phyloP scores from a whole-genome alignment of 805 yeast species.

The Candida namnaoensis region DNA sequence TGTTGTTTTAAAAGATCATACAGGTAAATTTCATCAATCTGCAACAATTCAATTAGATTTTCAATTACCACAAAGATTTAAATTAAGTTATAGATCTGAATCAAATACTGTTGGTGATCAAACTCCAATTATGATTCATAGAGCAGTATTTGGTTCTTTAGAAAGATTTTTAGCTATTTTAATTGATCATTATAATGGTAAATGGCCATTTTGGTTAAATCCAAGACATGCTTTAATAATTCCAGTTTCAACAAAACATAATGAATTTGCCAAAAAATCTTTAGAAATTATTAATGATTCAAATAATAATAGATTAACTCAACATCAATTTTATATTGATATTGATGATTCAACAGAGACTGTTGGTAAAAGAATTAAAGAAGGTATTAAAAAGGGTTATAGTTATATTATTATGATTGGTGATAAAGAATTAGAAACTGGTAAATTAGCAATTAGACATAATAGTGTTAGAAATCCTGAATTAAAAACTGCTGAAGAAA shows the following conservation, averaged over 20 bases:
- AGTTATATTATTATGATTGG: conserved; percentile 82
- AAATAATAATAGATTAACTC: conserved; percentile 41
- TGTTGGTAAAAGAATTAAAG: conserved; percentile 72
- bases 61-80: conserved; percentile 83
- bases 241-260: conserved; percentile 65
- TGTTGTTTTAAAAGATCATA: conserved; percentile 70
- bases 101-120: conserved; percentile 40
- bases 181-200: conserved; percentile 83
- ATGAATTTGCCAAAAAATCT: conserved; percentile 42
- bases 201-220: conserved; percentile 97
- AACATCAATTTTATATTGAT: conserved; percentile 63
- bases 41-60: conserved; percentile 95
- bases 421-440: conserved; percentile 62
- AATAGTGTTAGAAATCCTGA: conserved; percentile 36
- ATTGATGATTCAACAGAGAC: conserved; percentile 70
- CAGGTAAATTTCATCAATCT: conserved; percentile 79
- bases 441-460: conserved; percentile 56
- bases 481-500: conserved; percentile 39
- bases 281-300: conserved; percentile 36
- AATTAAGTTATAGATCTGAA: conserved; percentile 49
- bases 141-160: conserved; percentile 92
- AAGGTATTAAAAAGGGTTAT: conserved; percentile 67
- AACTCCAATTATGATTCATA: conserved; percentile 88
- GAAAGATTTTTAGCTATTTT: conserved; percentile 89
- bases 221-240: conserved; percentile 85